Evolutionary conservation across 768 basidiomycete species (phyloP).

Genomic region (Suillus hirtellus): DNA sequence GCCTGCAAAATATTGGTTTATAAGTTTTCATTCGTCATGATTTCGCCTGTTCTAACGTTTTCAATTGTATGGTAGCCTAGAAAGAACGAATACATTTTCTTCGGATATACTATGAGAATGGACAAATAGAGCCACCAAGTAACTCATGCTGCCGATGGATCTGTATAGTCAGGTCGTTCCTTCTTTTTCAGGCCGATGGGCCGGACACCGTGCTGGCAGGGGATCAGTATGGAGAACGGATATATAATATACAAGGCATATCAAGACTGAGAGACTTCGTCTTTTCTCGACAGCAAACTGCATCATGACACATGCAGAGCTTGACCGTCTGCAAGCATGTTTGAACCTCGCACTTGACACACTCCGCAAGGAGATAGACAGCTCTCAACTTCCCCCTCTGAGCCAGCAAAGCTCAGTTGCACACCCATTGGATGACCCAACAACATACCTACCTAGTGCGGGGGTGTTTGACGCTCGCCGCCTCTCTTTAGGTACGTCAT

Average conservation of each 20-base stretch:
- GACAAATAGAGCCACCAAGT: neutral
- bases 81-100: neutral
- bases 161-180: neutral
- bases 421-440: constrained; percentile 7
- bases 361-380: constrained; percentile 7
- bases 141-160: neutral
- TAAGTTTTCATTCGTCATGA: neutral
- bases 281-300: neutral
- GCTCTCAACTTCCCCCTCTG: neutral
- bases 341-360: constrained; percentile 4
- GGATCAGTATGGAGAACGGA: neutral
- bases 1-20: neutral
- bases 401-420: neutral
- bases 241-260: neutral
- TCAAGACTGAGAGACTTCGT: neutral
- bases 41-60: neutral
- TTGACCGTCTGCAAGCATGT: constrained; percentile 1
- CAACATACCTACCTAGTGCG: neutral
- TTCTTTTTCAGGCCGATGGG: neutral
- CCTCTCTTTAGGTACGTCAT: constrained; percentile 1
- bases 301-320: constrained; percentile 2
- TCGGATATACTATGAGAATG: neutral
- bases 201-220: neutral
- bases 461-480: constrained; percentile 8
- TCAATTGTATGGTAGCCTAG: neutral